Evolutionary conservation across 164 flowering plant species (phyloP).

Genomic region (Annona squamosa): DNA sequence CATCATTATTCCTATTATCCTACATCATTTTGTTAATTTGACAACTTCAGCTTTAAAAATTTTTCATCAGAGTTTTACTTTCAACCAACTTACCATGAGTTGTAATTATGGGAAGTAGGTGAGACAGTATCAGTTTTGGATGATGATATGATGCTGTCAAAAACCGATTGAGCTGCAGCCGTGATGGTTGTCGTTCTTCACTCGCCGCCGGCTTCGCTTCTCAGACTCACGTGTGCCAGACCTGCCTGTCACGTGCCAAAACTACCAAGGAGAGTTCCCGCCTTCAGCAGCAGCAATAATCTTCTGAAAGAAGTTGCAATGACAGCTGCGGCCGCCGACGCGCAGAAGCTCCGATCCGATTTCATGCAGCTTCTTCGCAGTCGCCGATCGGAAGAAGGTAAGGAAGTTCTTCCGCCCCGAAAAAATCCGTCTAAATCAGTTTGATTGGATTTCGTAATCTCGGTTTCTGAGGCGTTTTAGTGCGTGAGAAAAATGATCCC

Average conservation of each 20-base stretch:
- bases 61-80: too few species aligned
- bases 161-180: too few species aligned
- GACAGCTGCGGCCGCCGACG: conserved; percentile 8
- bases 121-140: too few species aligned
- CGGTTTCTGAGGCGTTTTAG: not conserved
- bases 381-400: conserved; percentile 50
- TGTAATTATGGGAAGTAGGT: too few species aligned
- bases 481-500: not conserved
- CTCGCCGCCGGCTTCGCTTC: not conserved
- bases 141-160: too few species aligned
- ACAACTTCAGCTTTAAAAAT: too few species aligned
- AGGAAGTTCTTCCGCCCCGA: not conserved
- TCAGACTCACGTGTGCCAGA: conserved; percentile 2
- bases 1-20: too few species aligned
- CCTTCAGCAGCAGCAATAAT: not conserved
- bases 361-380: conserved; percentile 46
- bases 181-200: too few species aligned
- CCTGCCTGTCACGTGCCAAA: not conserved
- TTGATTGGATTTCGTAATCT: not conserved
- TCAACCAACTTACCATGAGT: too few species aligned
- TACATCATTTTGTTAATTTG: too few species aligned
- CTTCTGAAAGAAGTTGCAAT: not conserved
- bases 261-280: not conserved
- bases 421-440: not conserved
- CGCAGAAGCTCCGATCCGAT: conserved; percentile 37